A percentile compares a stretch with the other conserved stretches of the same genome.
These are phyloP conservation scores for Cutaneotrichosporon mucoides DNA, from an alignment of 1,284 basidiomycete species.

Conservation along the genomic window DNA sequence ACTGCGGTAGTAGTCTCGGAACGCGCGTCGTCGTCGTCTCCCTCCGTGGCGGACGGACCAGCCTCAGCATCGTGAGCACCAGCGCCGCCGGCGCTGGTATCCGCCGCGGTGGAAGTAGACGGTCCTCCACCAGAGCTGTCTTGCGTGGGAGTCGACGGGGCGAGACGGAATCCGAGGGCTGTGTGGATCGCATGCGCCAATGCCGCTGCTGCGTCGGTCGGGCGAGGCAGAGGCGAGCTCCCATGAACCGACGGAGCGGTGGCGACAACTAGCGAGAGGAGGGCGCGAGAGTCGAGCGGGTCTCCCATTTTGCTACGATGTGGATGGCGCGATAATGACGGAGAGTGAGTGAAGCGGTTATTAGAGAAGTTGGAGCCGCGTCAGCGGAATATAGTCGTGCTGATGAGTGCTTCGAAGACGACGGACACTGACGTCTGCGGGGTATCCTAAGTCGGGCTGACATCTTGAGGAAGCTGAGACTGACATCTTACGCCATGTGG, in stretches of 20 bases:
- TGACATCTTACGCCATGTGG: no score
- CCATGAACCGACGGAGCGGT: slow-evolving; percentile 14
- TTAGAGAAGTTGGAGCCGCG: background rate
- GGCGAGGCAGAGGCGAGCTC: slow-evolving; percentile 33
- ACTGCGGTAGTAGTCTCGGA: slow-evolving; percentile 45
- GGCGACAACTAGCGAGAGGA: slow-evolving; percentile 31
- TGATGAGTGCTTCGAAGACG: background rate
- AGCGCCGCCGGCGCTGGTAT: background rate
- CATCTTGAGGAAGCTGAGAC: no score
- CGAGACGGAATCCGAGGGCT: slow-evolving; percentile 47
- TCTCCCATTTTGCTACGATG: slow-evolving; percentile 25
- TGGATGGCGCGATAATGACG: background rate
- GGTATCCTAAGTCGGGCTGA: background rate
- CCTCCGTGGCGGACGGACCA: background rate
- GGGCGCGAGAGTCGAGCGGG: slow-evolving; percentile 23
- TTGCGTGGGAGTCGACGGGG: slow-evolving; percentile 5
- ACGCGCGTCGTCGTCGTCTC: slow-evolving; percentile 25
- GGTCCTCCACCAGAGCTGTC: background rate
- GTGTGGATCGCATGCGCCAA: slow-evolving; percentile 50
- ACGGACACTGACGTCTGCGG: background rate
- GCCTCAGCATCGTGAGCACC: background rate
- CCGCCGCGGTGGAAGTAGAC: background rate
- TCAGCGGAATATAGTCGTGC: background rate
- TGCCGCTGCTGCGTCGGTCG: slow-evolving; percentile 46
- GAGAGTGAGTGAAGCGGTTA: background rate